These are phyloP conservation scores for Leccinum olivaceoglutinosum DNA, from an alignment of 1,284 basidiomycete species.

Conservation along the genomic window DNA sequence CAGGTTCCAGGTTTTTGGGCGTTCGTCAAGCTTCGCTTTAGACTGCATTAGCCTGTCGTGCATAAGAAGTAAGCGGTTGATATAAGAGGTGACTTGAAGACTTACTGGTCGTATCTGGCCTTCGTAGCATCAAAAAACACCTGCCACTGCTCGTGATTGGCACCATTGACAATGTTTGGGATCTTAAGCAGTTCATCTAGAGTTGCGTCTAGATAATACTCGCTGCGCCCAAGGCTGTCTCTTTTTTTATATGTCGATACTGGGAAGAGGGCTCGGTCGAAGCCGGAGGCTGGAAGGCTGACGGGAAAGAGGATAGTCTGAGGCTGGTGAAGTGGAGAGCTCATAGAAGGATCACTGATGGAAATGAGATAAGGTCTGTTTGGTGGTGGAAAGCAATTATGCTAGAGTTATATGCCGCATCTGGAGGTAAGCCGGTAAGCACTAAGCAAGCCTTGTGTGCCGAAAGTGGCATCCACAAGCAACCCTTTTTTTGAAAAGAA, in stretches of 20 bases:
- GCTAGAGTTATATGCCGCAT: conserved; percentile 1
- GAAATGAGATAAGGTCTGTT: neutral
- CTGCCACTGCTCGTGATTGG: neutral
- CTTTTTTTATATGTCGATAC: too few species aligned
- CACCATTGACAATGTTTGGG: neutral
- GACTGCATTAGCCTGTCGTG: neutral
- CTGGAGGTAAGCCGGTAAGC: too few species aligned
- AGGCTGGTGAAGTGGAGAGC: neutral
- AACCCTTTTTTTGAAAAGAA: too few species aligned
- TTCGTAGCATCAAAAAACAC: neutral
- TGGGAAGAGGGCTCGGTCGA: conserved; percentile 1
- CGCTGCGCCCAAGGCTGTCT: too few species aligned
- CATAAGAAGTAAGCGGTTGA: neutral
- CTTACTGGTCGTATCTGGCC: conserved; percentile 4
- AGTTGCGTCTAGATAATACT: conserved; percentile 8
- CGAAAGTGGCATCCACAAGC: too few species aligned
- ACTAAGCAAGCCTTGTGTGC: too few species aligned
- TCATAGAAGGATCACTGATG: neutral
- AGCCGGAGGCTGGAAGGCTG: neutral
- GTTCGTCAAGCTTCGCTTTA: neutral
- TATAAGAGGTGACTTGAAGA: neutral
- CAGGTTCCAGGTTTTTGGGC: conserved; percentile 1
- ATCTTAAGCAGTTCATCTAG: conserved; percentile 13
- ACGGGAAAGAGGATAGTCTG: conserved; percentile 6
- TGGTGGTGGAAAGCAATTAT: conserved; percentile 1